Evolutionary conservation across 2,329 filamentous ascomycete genomes (phyloP).

Genomic region (Westerdykella aurantiaca): DNA sequence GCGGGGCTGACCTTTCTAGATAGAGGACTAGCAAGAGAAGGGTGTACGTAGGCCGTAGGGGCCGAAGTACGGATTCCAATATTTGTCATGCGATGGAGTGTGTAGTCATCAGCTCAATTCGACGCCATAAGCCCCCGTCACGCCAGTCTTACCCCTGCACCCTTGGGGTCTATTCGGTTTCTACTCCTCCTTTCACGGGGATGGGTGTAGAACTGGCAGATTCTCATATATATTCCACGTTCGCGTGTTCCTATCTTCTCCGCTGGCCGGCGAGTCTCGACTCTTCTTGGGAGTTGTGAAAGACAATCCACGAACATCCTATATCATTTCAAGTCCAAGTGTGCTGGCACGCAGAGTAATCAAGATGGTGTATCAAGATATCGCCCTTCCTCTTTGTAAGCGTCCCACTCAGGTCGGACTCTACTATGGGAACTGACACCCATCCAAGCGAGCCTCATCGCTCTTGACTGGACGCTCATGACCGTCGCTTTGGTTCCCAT

Average conservation of each 20-base stretch:
- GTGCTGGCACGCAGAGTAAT: neutral
- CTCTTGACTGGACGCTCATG: slow-evolving; percentile 26
- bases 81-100: slow-evolving; percentile 5
- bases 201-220: too few relatives aligned
- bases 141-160: neutral
- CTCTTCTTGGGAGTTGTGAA: too few relatives aligned
- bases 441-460: slow-evolving; percentile 21
- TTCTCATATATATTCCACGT: too few relatives aligned
- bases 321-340: neutral
- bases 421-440: slow-evolving; percentile 1
- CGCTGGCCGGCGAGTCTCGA: too few relatives aligned
- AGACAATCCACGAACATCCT: neutral
- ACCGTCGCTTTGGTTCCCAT: slow-evolving; percentile 23
- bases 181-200: neutral
- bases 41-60: neutral
- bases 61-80: neutral
- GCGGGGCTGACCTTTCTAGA: neutral
- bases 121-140: neutral
- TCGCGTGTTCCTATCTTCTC: too few relatives aligned
- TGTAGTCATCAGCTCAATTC: slow-evolving; percentile 5
- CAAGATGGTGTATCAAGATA: slow-evolving; percentile 18
- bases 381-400: slow-evolving; percentile 20
- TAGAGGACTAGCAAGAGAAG: too few relatives aligned
- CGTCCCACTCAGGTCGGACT: neutral
- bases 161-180: neutral